Evolutionary conservation across 257 asterid species (phyloP), one percentile per base, ranked within the genome.

Genomic region (Fraxinus anomala): DNA sequence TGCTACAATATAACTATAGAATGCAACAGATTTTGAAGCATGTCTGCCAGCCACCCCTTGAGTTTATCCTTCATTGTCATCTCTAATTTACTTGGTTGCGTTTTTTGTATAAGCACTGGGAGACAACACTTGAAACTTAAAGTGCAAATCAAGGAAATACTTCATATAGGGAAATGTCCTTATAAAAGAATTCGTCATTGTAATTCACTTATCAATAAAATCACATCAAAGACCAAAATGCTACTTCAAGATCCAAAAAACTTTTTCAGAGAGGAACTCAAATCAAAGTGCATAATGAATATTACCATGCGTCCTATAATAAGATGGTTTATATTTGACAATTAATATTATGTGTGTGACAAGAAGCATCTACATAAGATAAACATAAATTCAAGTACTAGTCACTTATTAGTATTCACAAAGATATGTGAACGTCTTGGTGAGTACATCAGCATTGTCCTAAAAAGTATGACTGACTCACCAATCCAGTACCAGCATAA

Each of bases 401-500:
- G 26, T 24, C 24, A 66, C 68, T 59, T 8, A 26, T 19, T 26
- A 49, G 49, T 59, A 30, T 63, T 37, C 73, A 19, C 36, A 39
- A 67, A 68, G 17, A 63, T 26, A 63, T 11, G 69, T 33, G 63
- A 73, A 70, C 66, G 12, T 74, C 70, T 49, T 34, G 12, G 30
- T 78, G 73, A 54, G 73, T 17, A 30, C 75, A 44, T 37, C 61
- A 14, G 73, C 72, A 84, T 19, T 81, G 73, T 63, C 37, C 49
- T 73, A 67, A 51, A 83, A 70, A 14, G 80, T 42, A 81, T 51
- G 79, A 77, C 84, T 28, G 40, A 87, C 98, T 86, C 85, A 95
- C 99, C 97, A 95, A 84, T 82, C 97, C 99, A 70, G 97, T 84
- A 70, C 97, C 96, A 76, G 96, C 97, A 86, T 74, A 81, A 86